Evolutionary conservation across 2,329 filamentous ascomycete species (phyloP), one percentile per base, ranked within the genome.

Genomic region (Incumbomyces delicatus): DNA sequence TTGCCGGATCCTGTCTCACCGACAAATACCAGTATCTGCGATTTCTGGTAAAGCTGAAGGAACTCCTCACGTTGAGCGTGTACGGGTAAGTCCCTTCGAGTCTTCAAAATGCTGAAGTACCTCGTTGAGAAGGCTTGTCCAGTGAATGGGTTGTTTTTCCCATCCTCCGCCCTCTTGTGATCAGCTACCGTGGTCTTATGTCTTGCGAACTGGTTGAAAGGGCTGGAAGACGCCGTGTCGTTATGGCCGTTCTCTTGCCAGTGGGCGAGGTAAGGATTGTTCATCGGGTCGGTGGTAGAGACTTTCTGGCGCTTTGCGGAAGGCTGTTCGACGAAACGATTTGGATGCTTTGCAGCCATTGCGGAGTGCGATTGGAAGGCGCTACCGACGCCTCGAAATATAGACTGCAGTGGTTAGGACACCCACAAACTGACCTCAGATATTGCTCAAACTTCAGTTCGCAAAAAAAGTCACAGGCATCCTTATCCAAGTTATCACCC

Each of bases 1-100:
- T 98, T 98, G 71, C 92, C 92, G 56, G 92, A 98, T 79, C 94
- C 92, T 7, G 92, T 98, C 74, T 98, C 92, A 72, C 92, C 92
- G 54, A 98, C 92, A 61, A 98, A 95, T 60, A 98, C 92, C 51
- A 98, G 80, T 57, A 98, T 95, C 69, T 98, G 92, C 18, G 83
- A 87, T 59, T 84, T 80, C 60, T 98, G 94, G 69, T 94, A 98
- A 61, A 94, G 79, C 61, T 89, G 73, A 50, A 98, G 76, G 63
- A 98, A 98, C 64, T 98, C 92, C 66, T 92, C 80, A 66, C 85
- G 82, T 67, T 98, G 92, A 62, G 87, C 83, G 67, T 94, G 83
- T 36, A 98, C 92, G 12, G 92, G 92, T 51, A 98, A 76, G 58
- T 88, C 83, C 62, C 89, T 80, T 57, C 92, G 77, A 46, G 77